Percentiles rank a stretch among this genome's conserved stretches.
Conservation (phyloP, 108 stramenopile species). For the Nitzschia sp. region DNA sequence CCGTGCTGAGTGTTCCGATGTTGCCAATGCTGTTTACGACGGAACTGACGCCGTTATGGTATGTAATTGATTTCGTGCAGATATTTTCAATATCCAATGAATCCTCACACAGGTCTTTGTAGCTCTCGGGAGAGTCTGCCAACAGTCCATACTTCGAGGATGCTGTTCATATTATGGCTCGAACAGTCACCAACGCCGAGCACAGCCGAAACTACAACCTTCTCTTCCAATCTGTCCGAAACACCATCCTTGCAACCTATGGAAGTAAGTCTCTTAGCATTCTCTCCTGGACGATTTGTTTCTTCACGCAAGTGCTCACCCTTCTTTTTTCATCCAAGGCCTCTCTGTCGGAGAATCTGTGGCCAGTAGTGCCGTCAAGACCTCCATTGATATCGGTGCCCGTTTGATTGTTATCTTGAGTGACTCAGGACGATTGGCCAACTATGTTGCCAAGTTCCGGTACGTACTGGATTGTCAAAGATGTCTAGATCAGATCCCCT, state of each 20-base stretch:
- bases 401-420: conserved; percentile 83
- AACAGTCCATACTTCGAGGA: conserved; percentile 83
- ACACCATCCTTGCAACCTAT: conserved; percentile 51
- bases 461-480: conserved; percentile 39
- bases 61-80: not conserved
- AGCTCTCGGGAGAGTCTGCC: conserved; percentile 76
- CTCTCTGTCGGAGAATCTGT: conserved; percentile 78
- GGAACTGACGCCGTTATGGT: conserved; percentile 92
- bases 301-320: not conserved
- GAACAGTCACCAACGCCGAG: conserved; percentile 88
- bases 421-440: conserved; percentile 86
- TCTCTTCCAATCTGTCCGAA: conserved; percentile 63
- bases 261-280: not conserved
- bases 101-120: conserved; percentile 67
- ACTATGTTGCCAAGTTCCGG: conserved; percentile 69
- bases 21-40: conserved; percentile 97
- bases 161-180: conserved; percentile 92
- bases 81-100: not conserved
- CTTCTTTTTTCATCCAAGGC: conserved; percentile 10
- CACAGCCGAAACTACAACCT: conserved; percentile 59
- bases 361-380: conserved; percentile 92
- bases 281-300: not conserved
- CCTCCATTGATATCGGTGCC: conserved; percentile 85
- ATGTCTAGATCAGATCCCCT: no score
- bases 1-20: conserved; percentile 98